phyloP scores from a whole-genome alignment of 1,139 yeast species.

The Torulaspora pretoriensis region DNA sequence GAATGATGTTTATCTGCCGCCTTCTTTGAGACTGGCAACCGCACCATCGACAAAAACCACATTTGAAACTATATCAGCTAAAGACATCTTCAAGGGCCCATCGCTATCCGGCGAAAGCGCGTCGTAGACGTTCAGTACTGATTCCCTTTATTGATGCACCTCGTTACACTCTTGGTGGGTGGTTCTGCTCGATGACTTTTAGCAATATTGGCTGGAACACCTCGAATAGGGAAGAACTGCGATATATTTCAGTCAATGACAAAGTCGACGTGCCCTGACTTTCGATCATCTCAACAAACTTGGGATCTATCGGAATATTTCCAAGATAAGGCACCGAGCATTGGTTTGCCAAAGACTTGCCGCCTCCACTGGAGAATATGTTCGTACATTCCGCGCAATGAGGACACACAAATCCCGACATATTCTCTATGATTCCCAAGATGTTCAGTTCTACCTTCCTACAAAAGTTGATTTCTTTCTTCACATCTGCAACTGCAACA shows the following conservation, averaged over 20 bases:
- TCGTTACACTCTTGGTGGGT: constrained; percentile 30
- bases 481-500: constrained; percentile 88
- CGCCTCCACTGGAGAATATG: constrained; percentile 95
- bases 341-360: constrained; percentile 59
- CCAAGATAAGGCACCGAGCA: constrained; percentile 70
- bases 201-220: constrained; percentile 52
- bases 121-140: background rate
- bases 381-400: constrained; percentile 88
- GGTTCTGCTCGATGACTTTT: constrained; percentile 41
- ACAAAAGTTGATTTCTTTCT: constrained; percentile 91
- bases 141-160: background rate
- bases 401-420: constrained; percentile 97
- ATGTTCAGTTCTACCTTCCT: constrained; percentile 75
- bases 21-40: constrained; percentile 13
- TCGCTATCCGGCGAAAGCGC: background rate
- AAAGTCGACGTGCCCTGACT: constrained; percentile 28
- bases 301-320: constrained; percentile 87
- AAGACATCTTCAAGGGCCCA: constrained; percentile 5
- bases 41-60: constrained; percentile 21
- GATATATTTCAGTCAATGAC: constrained; percentile 40
- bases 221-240: constrained; percentile 40
- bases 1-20: constrained; percentile 12
- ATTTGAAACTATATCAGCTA: constrained; percentile 18
- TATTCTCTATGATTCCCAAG: constrained; percentile 87
- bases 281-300: constrained; percentile 81